Evolutionary conservation across 2,329 filamentous ascomycete genomes (phyloP).

Genomic region (Colletotrichum karsti): DNA sequence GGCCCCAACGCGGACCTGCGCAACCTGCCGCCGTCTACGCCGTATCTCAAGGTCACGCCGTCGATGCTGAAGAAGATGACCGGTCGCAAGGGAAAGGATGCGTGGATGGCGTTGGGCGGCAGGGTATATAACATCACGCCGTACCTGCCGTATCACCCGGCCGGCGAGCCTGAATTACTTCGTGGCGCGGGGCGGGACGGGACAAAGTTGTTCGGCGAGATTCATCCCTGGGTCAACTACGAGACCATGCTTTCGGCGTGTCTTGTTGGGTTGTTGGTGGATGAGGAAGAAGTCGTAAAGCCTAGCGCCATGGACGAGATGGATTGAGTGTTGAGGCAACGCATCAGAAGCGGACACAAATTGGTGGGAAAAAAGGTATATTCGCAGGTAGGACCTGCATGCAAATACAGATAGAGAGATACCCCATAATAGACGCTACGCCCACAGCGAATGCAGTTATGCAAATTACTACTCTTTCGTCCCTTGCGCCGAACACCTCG

Average conservation of each 20-base stretch:
- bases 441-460: neutral
- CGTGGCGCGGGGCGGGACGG: constrained; percentile 69
- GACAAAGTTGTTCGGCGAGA: constrained; percentile 70
- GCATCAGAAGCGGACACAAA: neutral
- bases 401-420: constrained; percentile 37
- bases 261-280: constrained; percentile 69
- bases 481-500: too few species aligned
- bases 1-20: constrained; percentile 73
- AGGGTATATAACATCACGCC: constrained; percentile 95
- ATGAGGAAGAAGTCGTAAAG: constrained; percentile 58
- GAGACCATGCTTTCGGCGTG: constrained; percentile 74
- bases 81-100: constrained; percentile 84
- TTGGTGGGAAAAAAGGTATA: neutral
- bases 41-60: constrained; percentile 80
- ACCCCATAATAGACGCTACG: constrained; percentile 36
- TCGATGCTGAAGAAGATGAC: constrained; percentile 81
- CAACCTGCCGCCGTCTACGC: constrained; percentile 59
- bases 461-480: neutral
- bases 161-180: constrained; percentile 79
- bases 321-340: constrained; percentile 60
- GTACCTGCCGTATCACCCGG: constrained; percentile 90
- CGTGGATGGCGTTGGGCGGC: constrained; percentile 90
- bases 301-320: constrained; percentile 65
- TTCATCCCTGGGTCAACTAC: constrained; percentile 78
- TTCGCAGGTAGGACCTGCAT: neutral